Evolutionary conservation across 352 stramenopile species (phyloP).

Genomic region (Phytophthora chlamydospora): DNA sequence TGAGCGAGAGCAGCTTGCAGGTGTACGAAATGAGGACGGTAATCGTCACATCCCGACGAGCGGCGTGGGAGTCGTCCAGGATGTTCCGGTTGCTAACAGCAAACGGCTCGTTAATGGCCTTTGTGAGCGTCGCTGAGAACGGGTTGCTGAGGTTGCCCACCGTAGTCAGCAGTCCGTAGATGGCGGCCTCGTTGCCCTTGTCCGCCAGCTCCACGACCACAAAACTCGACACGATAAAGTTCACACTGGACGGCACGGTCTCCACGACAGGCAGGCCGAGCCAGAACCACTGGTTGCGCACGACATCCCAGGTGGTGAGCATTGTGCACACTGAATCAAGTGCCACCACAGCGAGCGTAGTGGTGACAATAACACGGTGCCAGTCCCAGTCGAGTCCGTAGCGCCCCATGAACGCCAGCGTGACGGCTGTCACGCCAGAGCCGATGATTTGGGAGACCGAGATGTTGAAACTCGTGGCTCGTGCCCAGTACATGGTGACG

Average conservation of each 20-base stretch:
- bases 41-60: constrained; percentile 43
- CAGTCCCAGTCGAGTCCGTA: constrained; percentile 52
- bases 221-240: constrained; percentile 51
- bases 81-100: constrained; percentile 43
- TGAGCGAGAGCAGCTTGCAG: constrained; percentile 35
- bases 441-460: constrained; percentile 38
- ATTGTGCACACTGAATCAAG: constrained; percentile 41
- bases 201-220: constrained; percentile 56
- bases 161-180: constrained; percentile 51
- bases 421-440: constrained; percentile 34
- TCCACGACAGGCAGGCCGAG: constrained; percentile 44
- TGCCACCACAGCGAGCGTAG: constrained; percentile 31
- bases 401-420: constrained; percentile 33
- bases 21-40: constrained; percentile 46
- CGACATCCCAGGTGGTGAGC: constrained; percentile 41
- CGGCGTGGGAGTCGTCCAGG: constrained; percentile 35
- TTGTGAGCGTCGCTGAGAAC: constrained; percentile 46
- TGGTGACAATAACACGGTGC: constrained; percentile 35
- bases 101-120: constrained; percentile 42
- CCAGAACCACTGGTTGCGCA: constrained; percentile 54
- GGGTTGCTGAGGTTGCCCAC: constrained; percentile 47
- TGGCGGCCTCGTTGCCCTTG: constrained; percentile 49
- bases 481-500: constrained; percentile 49
- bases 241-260: constrained; percentile 36
- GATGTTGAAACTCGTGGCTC: constrained; percentile 45